Base-by-base conservation (phyloP, 148 eudicot genomes). In the Nyssa sinensis region DNA sequence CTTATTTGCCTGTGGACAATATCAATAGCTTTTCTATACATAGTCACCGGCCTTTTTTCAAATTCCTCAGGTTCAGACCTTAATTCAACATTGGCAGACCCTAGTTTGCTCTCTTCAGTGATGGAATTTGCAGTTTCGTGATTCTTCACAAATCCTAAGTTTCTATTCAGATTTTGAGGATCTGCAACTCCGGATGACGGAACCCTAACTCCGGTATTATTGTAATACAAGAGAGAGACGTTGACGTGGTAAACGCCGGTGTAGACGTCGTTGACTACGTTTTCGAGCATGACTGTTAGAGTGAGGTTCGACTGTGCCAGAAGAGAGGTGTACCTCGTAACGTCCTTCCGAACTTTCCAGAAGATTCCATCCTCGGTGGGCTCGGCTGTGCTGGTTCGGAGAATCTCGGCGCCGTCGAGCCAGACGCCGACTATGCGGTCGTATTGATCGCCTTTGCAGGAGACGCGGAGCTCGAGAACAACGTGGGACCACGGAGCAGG, bases 351-450 rank as follows among this genome's bases (percentile, higher is more conserved):
- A 41, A 92, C 85, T 9, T 35, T 79, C 98, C 97, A 94, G 80
- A 80, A 87, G 21, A 93, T 79, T 3, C 97, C 98, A 17, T 66
- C 72, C 0, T 58, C 77, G 9, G 75, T 79, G 0, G 97, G 92
- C 76, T 94, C 86, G 29, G 98, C 92, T 16, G 98, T 94, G 76
- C 92, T 88, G 35, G 98, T 90, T 8, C 98, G 90, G 51, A 94
- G 89, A 33, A 94, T 57, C 86, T 94, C 98, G 23, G 64, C 89
- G 3, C 96, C 96, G 74, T 32, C 82, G 6, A 92, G 79, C 93
- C 93, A 90, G 16, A 92, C 86, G 13, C 80, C 96, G 68, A 87
- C 93, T 68, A 94, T 86, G 35, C 91, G 92, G 65, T 90, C 96
- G 73, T 85, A 86, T 75, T 92, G 92, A 0, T 83, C 79, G 5